Base-by-base conservation (phyloP, 768 basidiomycete species). In the Podaxis sp. region DNA sequence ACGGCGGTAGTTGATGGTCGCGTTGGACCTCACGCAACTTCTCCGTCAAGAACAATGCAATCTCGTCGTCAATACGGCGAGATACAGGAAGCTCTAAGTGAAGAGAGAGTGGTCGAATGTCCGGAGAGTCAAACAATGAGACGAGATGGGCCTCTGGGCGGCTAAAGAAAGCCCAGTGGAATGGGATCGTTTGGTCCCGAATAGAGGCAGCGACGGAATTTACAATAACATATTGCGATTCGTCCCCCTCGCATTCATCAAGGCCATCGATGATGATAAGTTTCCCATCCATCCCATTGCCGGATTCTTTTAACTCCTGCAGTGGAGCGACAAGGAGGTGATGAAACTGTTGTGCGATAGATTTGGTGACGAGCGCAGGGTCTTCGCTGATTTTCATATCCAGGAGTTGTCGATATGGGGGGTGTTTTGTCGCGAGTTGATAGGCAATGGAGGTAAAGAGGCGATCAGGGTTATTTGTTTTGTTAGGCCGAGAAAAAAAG, bases 101-200 rank as follows among this genome's bases (percentile, higher is more conserved):
- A 40, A 38, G 33, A 4, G 36, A 51, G 9, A 52, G 33, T 13
- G 48, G 39, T 28, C 8, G 49, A 24, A 52, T 44, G 15, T 38
- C 22, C 4, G n/a, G 22, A 2, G 51, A 51, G 13, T 24, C 7
- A 22, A 60, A 52, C 7, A 40, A 13, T 17, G 48, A 38, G 15
- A 52, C 36, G 38, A 60, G 19, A 24, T 52, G 48, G 39, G 59
- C 38, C n/a, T 60, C 59, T 26, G 49, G 59, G 17, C 59, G 59
- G 12, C 48, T 52, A 12, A 39, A 28, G 8, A 60, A 46, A 11
- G 39, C 24, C 59, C 59, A 60, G 17, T 39, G 36, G 24, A 52
- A 60, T 17, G 59, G 59, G 2, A 11, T 60, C 6, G 59, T 28
- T n/a, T n/a, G 49, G 4, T 26, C 51, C 33, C 17, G 59, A 17